A percentile compares a stretch with the other conserved stretches of the same genome.
Conservation (phyloP, 768 basidiomycete species). For the Chalciporus chontae region DNA sequence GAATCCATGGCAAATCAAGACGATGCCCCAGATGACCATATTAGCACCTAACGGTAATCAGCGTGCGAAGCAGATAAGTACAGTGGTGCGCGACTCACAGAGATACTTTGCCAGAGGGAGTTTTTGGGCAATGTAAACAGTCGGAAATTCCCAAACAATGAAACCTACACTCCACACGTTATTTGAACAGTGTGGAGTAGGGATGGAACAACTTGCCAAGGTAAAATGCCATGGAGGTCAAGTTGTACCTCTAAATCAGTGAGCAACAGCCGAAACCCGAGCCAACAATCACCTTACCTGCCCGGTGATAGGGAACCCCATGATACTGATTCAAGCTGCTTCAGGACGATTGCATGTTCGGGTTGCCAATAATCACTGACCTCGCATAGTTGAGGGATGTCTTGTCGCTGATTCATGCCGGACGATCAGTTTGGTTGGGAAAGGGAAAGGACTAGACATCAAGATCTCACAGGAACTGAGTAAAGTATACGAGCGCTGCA, state of each 20-base stretch:
- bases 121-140: slow-evolving; percentile 38
- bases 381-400: slow-evolving; percentile 40
- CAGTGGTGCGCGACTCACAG: slow-evolving; percentile 15
- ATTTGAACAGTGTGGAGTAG: background rate
- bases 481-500: slow-evolving; percentile 40
- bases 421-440: background rate
- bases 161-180: slow-evolving; percentile 21
- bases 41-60: slow-evolving; percentile 27
- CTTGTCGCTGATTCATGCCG: slow-evolving; percentile 34
- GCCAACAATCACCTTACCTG: background rate
- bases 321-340: slow-evolving; percentile 23
- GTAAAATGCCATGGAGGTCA: slow-evolving; percentile 60
- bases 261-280: background rate
- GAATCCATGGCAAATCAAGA: slow-evolving; percentile 34
- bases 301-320: slow-evolving; percentile 23
- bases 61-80: background rate
- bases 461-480: slow-evolving; percentile 32
- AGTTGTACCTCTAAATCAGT: slow-evolving; percentile 47
- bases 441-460: background rate
- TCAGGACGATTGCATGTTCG: background rate
- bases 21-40: slow-evolving; percentile 38
- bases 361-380: slow-evolving; percentile 11
- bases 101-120: slow-evolving; percentile 37
- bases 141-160: slow-evolving; percentile 39
- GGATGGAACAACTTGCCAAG: slow-evolving; percentile 34